These are phyloP conservation scores for Spizellomyces sp. DNA, from an alignment of 192 early-diverging fungal genomes.

Conservation along the genomic window DNA sequence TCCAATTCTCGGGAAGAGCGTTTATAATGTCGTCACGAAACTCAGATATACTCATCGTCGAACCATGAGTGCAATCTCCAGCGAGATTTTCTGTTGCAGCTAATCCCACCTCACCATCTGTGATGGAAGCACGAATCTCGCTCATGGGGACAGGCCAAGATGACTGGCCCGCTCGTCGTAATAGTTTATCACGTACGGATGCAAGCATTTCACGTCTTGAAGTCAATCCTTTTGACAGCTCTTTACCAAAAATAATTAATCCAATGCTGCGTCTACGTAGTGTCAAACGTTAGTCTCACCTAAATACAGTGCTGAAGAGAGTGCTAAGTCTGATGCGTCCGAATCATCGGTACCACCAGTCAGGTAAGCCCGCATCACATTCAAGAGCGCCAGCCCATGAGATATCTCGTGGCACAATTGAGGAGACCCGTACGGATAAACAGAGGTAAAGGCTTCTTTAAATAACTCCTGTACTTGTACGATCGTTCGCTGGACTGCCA, in stretches of 20 bases:
- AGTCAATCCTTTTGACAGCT: conserved; percentile 64
- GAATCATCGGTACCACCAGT: conserved; percentile 15
- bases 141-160: background rate
- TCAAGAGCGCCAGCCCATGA: conserved; percentile 32
- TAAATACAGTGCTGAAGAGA: conserved; percentile 47
- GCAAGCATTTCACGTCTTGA: conserved; percentile 63
- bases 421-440: conserved; percentile 38
- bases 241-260: conserved; percentile 27
- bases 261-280: background rate
- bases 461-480: conserved; percentile 34
- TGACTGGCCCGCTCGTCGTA: background rate
- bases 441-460: conserved; percentile 41
- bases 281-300: conserved; percentile 34
- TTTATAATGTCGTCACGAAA: conserved; percentile 34
- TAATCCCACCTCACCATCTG: too few species aligned
- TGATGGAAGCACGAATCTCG: background rate
- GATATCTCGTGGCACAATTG: conserved; percentile 40
- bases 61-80: too few species aligned
- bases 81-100: too few species aligned
- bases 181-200: conserved; percentile 49
- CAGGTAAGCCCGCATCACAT: conserved; percentile 43
- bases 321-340: conserved; percentile 31
- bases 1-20: conserved; percentile 70
- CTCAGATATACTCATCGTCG: background rate
- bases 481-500: conserved; percentile 26